phyloP scores from a whole-genome alignment of 441 rosid genomes.

The Macaranga tanarius region DNA sequence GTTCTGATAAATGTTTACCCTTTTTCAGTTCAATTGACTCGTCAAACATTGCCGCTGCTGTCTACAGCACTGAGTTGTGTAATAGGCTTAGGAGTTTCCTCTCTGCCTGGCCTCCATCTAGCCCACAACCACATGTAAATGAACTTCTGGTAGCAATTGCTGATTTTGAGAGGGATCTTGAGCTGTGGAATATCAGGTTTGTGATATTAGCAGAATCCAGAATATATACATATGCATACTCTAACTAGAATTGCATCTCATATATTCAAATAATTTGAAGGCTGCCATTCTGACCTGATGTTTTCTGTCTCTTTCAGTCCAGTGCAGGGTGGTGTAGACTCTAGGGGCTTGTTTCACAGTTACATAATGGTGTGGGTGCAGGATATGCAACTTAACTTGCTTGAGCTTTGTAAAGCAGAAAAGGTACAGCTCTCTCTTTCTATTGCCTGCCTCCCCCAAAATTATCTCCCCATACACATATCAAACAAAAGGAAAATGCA shows the following conservation, averaged over 20 bases:
- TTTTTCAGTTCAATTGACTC: slow-evolving; percentile 85
- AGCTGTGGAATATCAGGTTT: slow-evolving; percentile 89
- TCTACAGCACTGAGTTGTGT: slow-evolving; percentile 76
- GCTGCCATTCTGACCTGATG: slow-evolving; percentile 21
- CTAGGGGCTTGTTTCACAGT: slow-evolving; percentile 68
- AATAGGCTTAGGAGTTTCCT: slow-evolving; percentile 71
- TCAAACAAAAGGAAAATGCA: background rate
- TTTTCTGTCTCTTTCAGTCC: slow-evolving; percentile 48
- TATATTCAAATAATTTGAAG: slow-evolving; percentile 5
- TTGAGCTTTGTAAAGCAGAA: slow-evolving; percentile 88
- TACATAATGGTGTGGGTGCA: slow-evolving; percentile 93
- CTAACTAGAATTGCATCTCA: background rate
- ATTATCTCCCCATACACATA: background rate
- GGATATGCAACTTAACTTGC: slow-evolving; percentile 91
- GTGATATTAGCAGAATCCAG: slow-evolving; percentile 24
- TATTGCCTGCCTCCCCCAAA: background rate
- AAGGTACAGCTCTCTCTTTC: slow-evolving; percentile 50
- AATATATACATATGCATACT: background rate
- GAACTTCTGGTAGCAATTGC: slow-evolving; percentile 81
- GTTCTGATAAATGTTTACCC: slow-evolving; percentile 19
- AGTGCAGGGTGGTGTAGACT: slow-evolving; percentile 76
- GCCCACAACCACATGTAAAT: slow-evolving; percentile 79
- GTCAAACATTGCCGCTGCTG: slow-evolving; percentile 76
- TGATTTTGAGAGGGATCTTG: slow-evolving; percentile 80
- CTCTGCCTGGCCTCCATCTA: slow-evolving; percentile 85